Evolutionary conservation across 1,284 basidiomycete genomes (phyloP), one percentile per base, ranked within the genome.

Genomic region (Puccinia coronata): DNA sequence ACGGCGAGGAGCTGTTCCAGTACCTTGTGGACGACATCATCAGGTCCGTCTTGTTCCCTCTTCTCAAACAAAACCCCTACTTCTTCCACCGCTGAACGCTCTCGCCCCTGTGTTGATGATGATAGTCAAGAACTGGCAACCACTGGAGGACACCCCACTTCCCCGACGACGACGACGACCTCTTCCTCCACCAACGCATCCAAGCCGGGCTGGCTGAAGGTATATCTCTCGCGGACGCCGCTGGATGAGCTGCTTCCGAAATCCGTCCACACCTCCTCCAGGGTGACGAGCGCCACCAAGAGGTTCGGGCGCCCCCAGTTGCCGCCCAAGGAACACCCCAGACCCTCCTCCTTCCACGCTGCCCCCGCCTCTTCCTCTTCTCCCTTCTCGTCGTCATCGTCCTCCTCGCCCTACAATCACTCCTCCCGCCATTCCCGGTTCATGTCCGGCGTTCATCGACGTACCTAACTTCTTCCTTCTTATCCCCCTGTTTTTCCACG

Each of bases 21-120:
- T 80, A 80, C 55, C 39, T 72, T 14, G 41, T 80, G 18, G 78
- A 80, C 28, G 65, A 79, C 36, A 70, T 79, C 49, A 79, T 79
- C 25, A 77, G 74, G 61, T 77, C 36, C 4, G 47, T 49, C 41
- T 72, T 34, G 25, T 6, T 4, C 14, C 36, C 65, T 39, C 70
- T 55, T 57, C 53, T 73, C 51, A 16, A 5, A 11, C 25, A 74
- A 59, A 43, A 16, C 43, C 11, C 31, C 25, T 74, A 1, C 51
- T 63, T 39, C 34, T 14, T 41, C 25, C 1, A 57, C 14, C 53
- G 34, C 57, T 43, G 8, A 43, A 43, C 43, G 43, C n/a, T n/a
- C n/a, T n/a, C n/a, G n/a, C n/a, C n/a, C n/a, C n/a, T n/a, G n/a
- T n/a, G n/a, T n/a, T n/a, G n/a, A n/a, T n/a, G n/a, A n/a, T n/a